Conservation (phyloP, 164 flowering plant genomes). For the Warburgia ugandensis region DNA sequence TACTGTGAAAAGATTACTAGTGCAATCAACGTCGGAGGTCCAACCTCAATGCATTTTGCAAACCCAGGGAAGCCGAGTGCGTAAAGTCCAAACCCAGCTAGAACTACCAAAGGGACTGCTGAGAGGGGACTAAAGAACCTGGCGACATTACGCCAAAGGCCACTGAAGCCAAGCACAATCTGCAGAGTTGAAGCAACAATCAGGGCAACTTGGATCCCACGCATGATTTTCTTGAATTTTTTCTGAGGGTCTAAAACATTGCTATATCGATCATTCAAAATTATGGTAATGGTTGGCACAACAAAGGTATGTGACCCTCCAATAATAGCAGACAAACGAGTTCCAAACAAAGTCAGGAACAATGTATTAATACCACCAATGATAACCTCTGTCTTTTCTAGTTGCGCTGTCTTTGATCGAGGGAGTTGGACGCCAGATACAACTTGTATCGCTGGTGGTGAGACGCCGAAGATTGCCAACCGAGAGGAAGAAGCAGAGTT, state of each 20-base stretch:
- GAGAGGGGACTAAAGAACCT: slow-evolving; percentile 88
- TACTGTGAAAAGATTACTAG: slow-evolving; percentile 77
- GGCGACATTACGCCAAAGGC: slow-evolving; percentile 89
- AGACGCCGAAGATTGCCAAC: no score
- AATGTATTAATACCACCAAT: slow-evolving; percentile 86
- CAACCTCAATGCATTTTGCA: slow-evolving; percentile 85
- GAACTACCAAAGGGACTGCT: slow-evolving; percentile 74
- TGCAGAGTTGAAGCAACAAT: slow-evolving; percentile 88
- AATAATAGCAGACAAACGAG: slow-evolving; percentile 86
- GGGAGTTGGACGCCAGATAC: no score
- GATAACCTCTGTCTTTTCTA: slow-evolving; percentile 75
- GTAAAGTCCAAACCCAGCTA: slow-evolving; percentile 82
- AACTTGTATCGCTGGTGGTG: no score
- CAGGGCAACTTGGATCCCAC: slow-evolving; percentile 85
- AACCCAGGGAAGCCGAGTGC: slow-evolving; percentile 84
- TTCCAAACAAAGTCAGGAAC: slow-evolving; percentile 67
- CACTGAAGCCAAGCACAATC: slow-evolving; percentile 83
- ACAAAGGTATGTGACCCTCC: slow-evolving; percentile 81
- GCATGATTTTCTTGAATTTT: slow-evolving; percentile 79
- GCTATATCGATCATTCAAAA: slow-evolving; percentile 72
- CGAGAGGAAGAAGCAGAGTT: no score
- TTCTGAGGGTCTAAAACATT: slow-evolving; percentile 56
- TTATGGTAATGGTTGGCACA: slow-evolving; percentile 72
- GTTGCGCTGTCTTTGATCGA: no score
- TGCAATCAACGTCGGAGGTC: slow-evolving; percentile 66